Conservation (phyloP, 306 rosid species). For the Prunus kanzakura region DNA sequence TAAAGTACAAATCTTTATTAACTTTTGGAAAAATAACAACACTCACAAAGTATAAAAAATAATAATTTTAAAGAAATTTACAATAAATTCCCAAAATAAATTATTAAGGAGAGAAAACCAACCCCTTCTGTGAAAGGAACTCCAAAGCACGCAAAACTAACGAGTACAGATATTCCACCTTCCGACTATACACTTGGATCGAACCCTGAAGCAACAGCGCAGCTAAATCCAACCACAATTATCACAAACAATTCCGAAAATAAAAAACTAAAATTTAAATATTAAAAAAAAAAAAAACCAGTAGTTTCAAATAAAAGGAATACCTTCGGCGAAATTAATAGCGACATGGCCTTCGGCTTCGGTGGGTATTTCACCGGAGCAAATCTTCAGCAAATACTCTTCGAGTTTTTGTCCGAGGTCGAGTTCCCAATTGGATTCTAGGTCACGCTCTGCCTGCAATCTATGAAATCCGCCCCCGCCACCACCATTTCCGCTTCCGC, state of each 20-base stretch:
- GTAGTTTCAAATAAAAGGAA: background rate
- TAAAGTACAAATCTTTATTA: conserved; percentile 16
- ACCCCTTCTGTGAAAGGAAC: conserved; percentile 93
- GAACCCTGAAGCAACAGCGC: conserved; percentile 95
- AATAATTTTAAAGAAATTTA: background rate
- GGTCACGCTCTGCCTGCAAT: conserved; percentile 90
- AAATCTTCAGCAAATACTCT: conserved; percentile 73
- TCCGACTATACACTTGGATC: conserved; percentile 89
- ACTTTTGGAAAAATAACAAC: background rate
- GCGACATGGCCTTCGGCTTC: conserved; percentile 51
- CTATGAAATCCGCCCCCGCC: conserved; percentile 47
- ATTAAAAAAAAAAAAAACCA: background rate
- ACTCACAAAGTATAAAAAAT: background rate
- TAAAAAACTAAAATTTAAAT: background rate
- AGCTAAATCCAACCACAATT: conserved; percentile 51
- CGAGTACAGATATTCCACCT: conserved; percentile 83
- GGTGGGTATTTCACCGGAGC: conserved; percentile 69
- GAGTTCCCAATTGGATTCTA: conserved; percentile 88
- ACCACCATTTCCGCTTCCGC: conserved; percentile 23
- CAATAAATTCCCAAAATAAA: background rate
- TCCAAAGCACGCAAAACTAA: conserved; percentile 90
- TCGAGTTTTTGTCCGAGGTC: conserved; percentile 87
- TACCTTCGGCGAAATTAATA: conserved; percentile 91
- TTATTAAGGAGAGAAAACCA: conserved; percentile 22
- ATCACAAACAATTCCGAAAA: conserved; percentile 15